Evolutionary conservation across 2,329 filamentous ascomycete species (phyloP).

Genomic region (Ophiostoma angusticollis): DNA sequence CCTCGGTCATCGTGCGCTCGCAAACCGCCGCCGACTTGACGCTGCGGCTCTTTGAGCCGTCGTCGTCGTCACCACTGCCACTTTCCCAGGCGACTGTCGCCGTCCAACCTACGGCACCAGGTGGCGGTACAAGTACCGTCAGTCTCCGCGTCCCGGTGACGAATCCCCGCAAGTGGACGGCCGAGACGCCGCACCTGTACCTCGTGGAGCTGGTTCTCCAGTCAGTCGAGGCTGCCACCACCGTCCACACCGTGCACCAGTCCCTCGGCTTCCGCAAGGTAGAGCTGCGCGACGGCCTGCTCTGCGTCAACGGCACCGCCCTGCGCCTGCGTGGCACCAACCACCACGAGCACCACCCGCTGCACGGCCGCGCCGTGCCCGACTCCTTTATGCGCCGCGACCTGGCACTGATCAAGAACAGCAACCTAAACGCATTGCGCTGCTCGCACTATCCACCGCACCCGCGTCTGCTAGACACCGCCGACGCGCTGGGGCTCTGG

Average conservation of each 20-base stretch:
- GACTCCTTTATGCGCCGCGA: slow-evolving; percentile 48
- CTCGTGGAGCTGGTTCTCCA: slow-evolving; percentile 32
- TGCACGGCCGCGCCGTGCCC: slow-evolving; percentile 49
- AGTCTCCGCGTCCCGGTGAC: slow-evolving; percentile 29
- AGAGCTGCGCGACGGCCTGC: slow-evolving; percentile 46
- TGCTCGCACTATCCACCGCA: slow-evolving; percentile 58
- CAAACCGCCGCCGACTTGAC: slow-evolving; percentile 24
- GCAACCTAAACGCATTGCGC: slow-evolving; percentile 60
- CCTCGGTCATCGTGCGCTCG: slow-evolving; percentile 30
- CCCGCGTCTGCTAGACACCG: slow-evolving; percentile 43
- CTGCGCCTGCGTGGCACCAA: slow-evolving; percentile 54
- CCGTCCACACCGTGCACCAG: slow-evolving; percentile 33
- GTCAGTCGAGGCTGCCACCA: slow-evolving; percentile 8
- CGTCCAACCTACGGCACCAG: no score
- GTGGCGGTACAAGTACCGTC: no score
- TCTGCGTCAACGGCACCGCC: slow-evolving; percentile 49
- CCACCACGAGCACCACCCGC: slow-evolving; percentile 57
- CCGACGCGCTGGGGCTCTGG: slow-evolving; percentile 55
- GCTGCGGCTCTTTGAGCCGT: slow-evolving; percentile 19
- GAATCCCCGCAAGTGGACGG: slow-evolving; percentile 54
- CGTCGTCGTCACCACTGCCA: no score
- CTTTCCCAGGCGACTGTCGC: no score
- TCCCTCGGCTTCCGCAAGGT: slow-evolving; percentile 51
- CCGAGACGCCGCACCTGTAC: slow-evolving; percentile 53
- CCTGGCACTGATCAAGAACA: slow-evolving; percentile 52